Conservation (phyloP, 2,329 filamentous ascomycete species). For the Leptographium galeiforme region DNA sequence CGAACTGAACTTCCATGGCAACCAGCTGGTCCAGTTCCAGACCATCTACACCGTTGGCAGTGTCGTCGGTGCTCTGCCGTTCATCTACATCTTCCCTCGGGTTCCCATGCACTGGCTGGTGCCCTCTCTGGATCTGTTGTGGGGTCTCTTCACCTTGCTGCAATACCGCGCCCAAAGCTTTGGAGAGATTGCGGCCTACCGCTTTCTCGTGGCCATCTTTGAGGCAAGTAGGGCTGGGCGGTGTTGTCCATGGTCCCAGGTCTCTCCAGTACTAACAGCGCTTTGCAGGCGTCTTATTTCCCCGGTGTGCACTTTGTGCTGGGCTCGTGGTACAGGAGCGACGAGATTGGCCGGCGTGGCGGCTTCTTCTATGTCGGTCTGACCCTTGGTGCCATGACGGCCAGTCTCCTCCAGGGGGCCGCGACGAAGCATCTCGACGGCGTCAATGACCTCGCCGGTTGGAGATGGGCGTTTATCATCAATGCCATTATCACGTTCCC, state of each 20-base stretch:
- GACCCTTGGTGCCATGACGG: conserved; percentile 26
- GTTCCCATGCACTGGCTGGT: conserved; percentile 18
- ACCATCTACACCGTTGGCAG: conserved; percentile 24
- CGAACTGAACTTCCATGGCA: conserved; percentile 26
- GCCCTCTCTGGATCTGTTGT: conserved; percentile 17
- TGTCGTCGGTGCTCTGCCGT: conserved; percentile 21
- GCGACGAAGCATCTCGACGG: conserved; percentile 26
- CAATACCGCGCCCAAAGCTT: conserved; percentile 35
- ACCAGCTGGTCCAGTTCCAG: conserved; percentile 36
- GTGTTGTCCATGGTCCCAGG: background rate
- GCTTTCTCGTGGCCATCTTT: conserved; percentile 39
- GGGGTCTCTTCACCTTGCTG: conserved; percentile 16
- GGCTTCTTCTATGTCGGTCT: conserved; percentile 48
- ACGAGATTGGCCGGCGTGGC: conserved; percentile 48
- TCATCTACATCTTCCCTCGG: conserved; percentile 22
- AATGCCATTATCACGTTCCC: conserved; percentile 23
- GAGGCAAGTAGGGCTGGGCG: conserved; percentile 18
- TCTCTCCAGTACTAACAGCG: no score
- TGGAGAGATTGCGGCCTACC: conserved; percentile 27
- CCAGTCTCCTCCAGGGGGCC: conserved; percentile 27
- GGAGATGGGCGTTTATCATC: conserved; percentile 41
- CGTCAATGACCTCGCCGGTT: conserved; percentile 30
- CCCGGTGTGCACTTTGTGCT: conserved; percentile 36
- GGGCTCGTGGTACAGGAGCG: conserved; percentile 43
- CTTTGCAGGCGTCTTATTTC: conserved; percentile 28